Conservation (phyloP, 805 yeast genomes). For the Dipodascus geniculatus region DNA sequence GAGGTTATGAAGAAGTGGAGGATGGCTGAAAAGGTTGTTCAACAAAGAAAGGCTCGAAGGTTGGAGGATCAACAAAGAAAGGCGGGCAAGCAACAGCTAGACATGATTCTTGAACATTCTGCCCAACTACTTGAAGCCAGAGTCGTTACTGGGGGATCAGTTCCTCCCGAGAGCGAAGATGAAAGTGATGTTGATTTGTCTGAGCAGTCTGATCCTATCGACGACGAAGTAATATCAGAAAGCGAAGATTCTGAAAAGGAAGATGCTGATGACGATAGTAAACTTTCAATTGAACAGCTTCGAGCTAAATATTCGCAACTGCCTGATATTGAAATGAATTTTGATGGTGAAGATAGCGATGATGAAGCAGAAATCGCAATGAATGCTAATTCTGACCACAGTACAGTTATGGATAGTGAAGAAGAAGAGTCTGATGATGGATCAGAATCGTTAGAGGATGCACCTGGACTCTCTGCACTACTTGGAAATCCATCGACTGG, state of each 20-base stretch:
- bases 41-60: constrained; percentile 57
- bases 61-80: constrained; percentile 62
- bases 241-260: constrained; percentile 23
- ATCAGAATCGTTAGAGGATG: constrained; percentile 10
- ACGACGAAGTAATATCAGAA: constrained; percentile 5
- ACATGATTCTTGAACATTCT: constrained; percentile 82
- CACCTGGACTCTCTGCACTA: constrained; percentile 4
- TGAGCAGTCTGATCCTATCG: constrained; percentile 6
- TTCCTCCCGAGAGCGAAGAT: constrained; percentile 1
- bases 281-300: constrained; percentile 44
- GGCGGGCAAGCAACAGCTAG: constrained; percentile 76
- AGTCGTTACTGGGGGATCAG: constrained; percentile 27
- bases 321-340: constrained; percentile 17
- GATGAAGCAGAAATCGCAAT: constrained; percentile 9
- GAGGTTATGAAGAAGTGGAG: constrained; percentile 88
- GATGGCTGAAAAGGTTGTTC: constrained; percentile 65
- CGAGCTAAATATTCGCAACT: constrained; percentile 42
- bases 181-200: constrained; percentile 7
- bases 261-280: constrained; percentile 29
- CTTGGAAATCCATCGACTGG: constrained; percentile 2
- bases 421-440: constrained; percentile 16
- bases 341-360: constrained; percentile 22
- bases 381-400: constrained; percentile 13
- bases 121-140: constrained; percentile 85
- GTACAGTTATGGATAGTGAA: constrained; percentile 19